Base-by-base conservation (phyloP, 192 early-diverging fungal genomes). In the Coemansia sp. region DNA sequence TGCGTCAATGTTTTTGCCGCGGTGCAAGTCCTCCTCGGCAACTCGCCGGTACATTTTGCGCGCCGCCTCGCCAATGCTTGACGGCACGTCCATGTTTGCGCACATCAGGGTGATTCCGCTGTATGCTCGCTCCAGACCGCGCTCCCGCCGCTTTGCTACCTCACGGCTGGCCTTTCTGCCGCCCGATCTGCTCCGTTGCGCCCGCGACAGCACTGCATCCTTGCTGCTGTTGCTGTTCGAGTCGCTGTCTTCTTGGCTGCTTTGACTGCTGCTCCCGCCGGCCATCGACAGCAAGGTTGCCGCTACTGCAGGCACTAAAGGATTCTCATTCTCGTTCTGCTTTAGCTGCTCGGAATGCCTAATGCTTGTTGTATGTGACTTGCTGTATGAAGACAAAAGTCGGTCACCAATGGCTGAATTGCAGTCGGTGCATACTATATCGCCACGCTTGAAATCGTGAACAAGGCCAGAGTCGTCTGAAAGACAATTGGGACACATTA, bases 351-450 rank as follows among this genome's bases (percentile, higher is more conserved):
- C n/a, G n/a, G n/a, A n/a, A n/a, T n/a, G n/a, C n/a, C n/a, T n/a
- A n/a, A n/a, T n/a, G n/a, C n/a, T n/a, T n/a, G n/a, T n/a, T n/a
- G n/a, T n/a, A n/a, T n/a, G n/a, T n/a, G n/a, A n/a, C n/a, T 96
- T 93, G 0, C 88, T 91, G 7, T 93, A 86, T 26, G 96, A 94
- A 71, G 94, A 94, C 62, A 95, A 94, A 66, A 97, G 87, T 20
- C 94, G 85, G 68, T 95, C 88, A 15, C 91, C 92, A 2, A 97
- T 84, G 8, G 92, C 89, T 4, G 93, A 67, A 16, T 93, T 94
- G 77, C 96, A 99, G 75, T 91, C 89, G 18, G 90, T 93, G 81
- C 96, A 99, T 25, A 99, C 85, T 34, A 95, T 66, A 68, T 97
- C 96, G 5, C 92, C 94, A 40, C 87, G 86, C 0, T 88, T 82